A percentile compares a stretch with the other conserved stretches of the same genome.
phyloP scores from a whole-genome alignment of 2,329 filamentous ascomycete species.

The Scytalidium lignicola region DNA sequence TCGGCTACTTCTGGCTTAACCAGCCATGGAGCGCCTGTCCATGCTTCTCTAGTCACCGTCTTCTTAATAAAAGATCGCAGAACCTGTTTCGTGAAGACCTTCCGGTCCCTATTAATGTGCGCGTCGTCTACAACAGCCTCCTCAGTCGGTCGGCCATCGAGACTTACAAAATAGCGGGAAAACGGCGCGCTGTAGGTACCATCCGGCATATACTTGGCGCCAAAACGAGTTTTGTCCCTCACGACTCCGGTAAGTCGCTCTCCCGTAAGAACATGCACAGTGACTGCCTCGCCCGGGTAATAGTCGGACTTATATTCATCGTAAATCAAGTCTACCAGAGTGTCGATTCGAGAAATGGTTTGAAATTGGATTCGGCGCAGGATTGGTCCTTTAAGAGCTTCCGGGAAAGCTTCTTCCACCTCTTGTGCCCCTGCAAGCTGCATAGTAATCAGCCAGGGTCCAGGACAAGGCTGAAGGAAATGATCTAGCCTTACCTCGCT shows the following conservation, averaged over 20 bases:
- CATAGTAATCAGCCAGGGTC: constrained; percentile 22
- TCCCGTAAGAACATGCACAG: constrained; percentile 63
- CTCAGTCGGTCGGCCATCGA: constrained; percentile 61
- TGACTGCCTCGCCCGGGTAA: constrained; percentile 82
- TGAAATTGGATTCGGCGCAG: constrained; percentile 89
- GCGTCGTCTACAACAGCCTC: constrained; percentile 77
- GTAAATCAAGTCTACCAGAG: constrained; percentile 62
- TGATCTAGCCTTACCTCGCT: constrained; percentile 65
- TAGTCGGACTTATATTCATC: constrained; percentile 85
- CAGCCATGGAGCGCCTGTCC: constrained; percentile 95
- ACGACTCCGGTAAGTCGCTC: constrained; percentile 70
- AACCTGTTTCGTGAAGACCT: constrained; percentile 91
- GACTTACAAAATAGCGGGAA: constrained; percentile 74
- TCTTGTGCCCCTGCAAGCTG: constrained; percentile 77
- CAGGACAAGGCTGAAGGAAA: constrained; percentile 1
- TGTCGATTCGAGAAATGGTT: constrained; percentile 83
- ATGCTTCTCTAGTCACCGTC: constrained; percentile 84
- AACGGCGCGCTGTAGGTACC: constrained; percentile 66
- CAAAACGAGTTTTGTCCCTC: constrained; percentile 79
- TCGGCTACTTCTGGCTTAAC: constrained; percentile 83
- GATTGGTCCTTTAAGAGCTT: constrained; percentile 84
- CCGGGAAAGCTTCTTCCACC: constrained; percentile 87
- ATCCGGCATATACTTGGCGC: constrained; percentile 55
- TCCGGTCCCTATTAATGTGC: constrained; percentile 81
- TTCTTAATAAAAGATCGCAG: constrained; percentile 92